Evolutionary conservation across 495 filamentous ascomycete genomes (phyloP), one percentile per base, ranked within the genome.

Genomic region (Talaromyces trachyspermus): DNA sequence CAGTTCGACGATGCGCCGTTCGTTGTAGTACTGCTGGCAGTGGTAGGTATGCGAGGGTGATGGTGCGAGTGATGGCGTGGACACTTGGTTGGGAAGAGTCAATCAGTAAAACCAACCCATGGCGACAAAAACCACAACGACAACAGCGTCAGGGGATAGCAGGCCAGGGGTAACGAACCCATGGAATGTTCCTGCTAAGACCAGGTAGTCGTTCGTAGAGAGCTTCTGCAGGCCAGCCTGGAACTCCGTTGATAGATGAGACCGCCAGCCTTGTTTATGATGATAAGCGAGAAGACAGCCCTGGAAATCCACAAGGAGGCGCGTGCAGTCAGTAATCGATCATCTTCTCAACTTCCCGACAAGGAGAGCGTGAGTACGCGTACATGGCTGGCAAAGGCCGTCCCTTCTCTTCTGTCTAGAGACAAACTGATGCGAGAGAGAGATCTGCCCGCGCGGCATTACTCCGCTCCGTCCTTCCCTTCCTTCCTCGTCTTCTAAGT

Each of bases 241-340:
- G 70, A 97, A 97, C 54, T 89, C 85, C 88, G 86, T 67, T 95
- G 88, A 71, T 95, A 98, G 64, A 97, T 85, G 49, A 98, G 75
- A 49, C 92, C 92, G 33, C 92, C 92, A 41, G 92, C 89, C 74
- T 97, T 97, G 73, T 95, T 96, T 71, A 98, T 95, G 55, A 98
- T 86, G 53, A 97, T 86, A 48, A 98, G 81, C 43, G 88, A 83
- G 68, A 91, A 89, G 59, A 98, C 84, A 46, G 88, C 84, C 92
- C 90, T 95, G 8, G 12, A 9, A 6, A 35, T 6, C 27, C 7
- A 30, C n/a, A n/a, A n/a, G n/a, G n/a, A n/a, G n/a, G n/a, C n/a
- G n/a, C n/a, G n/a, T 30, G 27, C 27, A 12, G 27, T 30, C 27
- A 30, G 27, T 30, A 30, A 12, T 6, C 27, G n/a, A n/a, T n/a